These are phyloP conservation scores for Tubosaeta sp. DNA, from an alignment of 768 basidiomycete species.

Conservation along the genomic window DNA sequence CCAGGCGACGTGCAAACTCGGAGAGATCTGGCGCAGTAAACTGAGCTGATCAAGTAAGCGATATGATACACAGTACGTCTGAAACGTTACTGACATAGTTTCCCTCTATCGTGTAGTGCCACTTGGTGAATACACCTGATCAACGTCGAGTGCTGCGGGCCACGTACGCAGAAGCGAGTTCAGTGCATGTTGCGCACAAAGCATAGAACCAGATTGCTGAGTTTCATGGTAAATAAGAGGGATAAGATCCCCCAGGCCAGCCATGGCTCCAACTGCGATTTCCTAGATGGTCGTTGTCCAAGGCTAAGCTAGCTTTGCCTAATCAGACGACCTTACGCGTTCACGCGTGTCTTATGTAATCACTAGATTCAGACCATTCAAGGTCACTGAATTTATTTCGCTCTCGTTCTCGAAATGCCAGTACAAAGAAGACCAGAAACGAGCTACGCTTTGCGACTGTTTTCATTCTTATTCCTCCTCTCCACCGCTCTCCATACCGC, in stretches of 20 bases:
- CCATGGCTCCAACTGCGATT: conserved; percentile 38
- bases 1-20: conserved; percentile 64
- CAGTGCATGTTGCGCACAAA: conserved; percentile 85
- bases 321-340: conserved; percentile 22
- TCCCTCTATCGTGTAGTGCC: conserved; percentile 34
- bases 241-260: conserved; percentile 51
- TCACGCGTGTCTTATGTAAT: conserved; percentile 33
- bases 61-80: background rate
- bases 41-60: conserved; percentile 36
- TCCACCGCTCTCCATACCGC: conserved; percentile 19
- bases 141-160: conserved; percentile 33
- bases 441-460: background rate
- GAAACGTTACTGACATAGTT: conserved; percentile 41
- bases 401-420: conserved; percentile 19
- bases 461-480: conserved; percentile 18
- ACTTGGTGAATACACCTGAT: conserved; percentile 35
- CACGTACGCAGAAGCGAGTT: conserved; percentile 70
- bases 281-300: conserved; percentile 13
- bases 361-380: conserved; percentile 6
- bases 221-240: conserved; percentile 71
- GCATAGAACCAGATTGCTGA: conserved; percentile 74
- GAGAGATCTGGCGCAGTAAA: conserved; percentile 80
- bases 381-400: background rate
- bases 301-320: conserved; percentile 10
- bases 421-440: conserved; percentile 10